phyloP scores from a whole-genome alignment of 1,139 yeast genomes.

The Magnusiomyces sp. region DNA sequence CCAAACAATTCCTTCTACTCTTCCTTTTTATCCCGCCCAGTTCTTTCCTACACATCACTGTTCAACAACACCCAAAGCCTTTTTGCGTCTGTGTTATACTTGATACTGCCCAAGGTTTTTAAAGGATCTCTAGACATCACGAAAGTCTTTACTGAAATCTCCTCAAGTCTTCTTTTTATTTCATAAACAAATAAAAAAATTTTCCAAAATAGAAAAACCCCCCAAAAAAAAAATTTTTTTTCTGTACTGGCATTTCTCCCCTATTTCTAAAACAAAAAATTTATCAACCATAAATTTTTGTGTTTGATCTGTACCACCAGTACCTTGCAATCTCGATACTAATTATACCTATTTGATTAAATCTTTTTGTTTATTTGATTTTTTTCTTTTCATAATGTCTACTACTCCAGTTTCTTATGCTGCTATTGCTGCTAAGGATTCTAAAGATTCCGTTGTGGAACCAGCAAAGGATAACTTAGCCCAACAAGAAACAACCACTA shows the following conservation, averaged over 20 bases:
- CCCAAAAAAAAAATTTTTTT: too few relatives aligned
- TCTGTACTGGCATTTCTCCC: too few relatives aligned
- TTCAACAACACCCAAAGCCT: not conserved
- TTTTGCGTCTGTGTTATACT: too few relatives aligned
- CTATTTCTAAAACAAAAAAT: too few relatives aligned
- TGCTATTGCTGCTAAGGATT: slow-evolving; percentile 21
- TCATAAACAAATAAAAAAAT: not conserved
- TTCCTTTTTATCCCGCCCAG: not conserved
- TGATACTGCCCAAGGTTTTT: not conserved
- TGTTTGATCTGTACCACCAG: not conserved
- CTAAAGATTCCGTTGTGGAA: slow-evolving; percentile 8
- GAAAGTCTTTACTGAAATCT: too few relatives aligned
- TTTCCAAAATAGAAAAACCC: not conserved
- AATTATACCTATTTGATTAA: not conserved
- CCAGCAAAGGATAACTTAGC: not conserved
- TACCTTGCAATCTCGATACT: not conserved
- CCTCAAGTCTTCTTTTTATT: not conserved
- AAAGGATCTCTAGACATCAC: not conserved
- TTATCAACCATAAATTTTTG: too few relatives aligned
- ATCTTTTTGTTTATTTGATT: not conserved
- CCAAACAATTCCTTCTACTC: not conserved
- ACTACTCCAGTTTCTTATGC: slow-evolving; percentile 28
- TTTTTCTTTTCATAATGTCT: slow-evolving; percentile 1
- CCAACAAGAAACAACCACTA: slow-evolving; percentile 7
- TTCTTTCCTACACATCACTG: not conserved